Evolutionary conservation across 1,284 basidiomycete genomes (phyloP), one percentile per base, ranked within the genome.

Genomic region (Lignosus rhinocerotis): DNA sequence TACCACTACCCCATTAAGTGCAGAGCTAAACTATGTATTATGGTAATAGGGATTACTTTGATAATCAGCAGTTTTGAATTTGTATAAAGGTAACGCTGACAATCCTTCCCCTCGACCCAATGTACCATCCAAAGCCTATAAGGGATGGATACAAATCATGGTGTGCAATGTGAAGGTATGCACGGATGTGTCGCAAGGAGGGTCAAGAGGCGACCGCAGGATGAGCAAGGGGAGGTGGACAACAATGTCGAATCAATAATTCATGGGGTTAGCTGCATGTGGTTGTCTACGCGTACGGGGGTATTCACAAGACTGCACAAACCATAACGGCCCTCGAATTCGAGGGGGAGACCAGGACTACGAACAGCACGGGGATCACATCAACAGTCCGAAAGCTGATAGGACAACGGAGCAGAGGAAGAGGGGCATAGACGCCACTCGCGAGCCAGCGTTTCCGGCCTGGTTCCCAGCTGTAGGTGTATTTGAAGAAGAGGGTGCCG

Each of bases 1-100:
- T 63, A 63, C 62, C 62, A 63, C 62, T 63, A 63, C 62, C 62
- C 62, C 62, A 60, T 63, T 63, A 63, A n/a, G n/a, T n/a, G n/a
- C n/a, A n/a, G n/a, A n/a, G n/a, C n/a, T n/a, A n/a, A n/a, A n/a
- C n/a, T n/a, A n/a, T n/a, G n/a, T n/a, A n/a, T n/a, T n/a, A n/a
- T n/a, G n/a, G n/a, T n/a, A n/a, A n/a, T n/a, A n/a, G n/a, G n/a
- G n/a, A n/a, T n/a, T n/a, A n/a, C n/a, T n/a, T n/a, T n/a, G n/a
- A n/a, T n/a, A n/a, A n/a, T n/a, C n/a, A n/a, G n/a, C n/a, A n/a
- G n/a, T n/a, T n/a, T n/a, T n/a, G n/a, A n/a, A n/a, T n/a, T n/a
- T n/a, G n/a, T n/a, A n/a, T n/a, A n/a, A n/a, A n/a, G 25, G 25
- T 25, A 25, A 25, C 25, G 25, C 25, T 25, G 25, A 25, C 25